Evolutionary conservation across 2,329 filamentous ascomycete species (phyloP).

Genomic region (Ascochyta koolunga): DNA sequence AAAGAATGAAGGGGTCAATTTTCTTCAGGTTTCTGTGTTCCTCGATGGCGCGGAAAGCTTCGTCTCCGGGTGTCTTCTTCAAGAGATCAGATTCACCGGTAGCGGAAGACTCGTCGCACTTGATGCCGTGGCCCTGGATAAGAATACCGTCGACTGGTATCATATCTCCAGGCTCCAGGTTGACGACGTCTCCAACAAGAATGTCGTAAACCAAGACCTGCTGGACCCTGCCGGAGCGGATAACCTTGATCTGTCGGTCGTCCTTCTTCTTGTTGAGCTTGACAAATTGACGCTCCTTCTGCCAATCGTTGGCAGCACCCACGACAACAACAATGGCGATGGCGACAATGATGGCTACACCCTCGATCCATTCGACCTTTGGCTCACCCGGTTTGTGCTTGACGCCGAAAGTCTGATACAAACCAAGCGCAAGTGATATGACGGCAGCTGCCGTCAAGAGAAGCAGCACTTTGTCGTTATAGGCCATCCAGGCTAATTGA

Average conservation of each 20-base stretch:
- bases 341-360: slow-evolving; percentile 77
- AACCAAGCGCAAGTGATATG: slow-evolving; percentile 75
- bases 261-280: slow-evolving; percentile 83
- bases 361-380: slow-evolving; percentile 80
- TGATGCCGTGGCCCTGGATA: slow-evolving; percentile 68
- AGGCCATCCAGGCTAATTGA: slow-evolving; percentile 78
- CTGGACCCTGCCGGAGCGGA: slow-evolving; percentile 73
- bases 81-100: slow-evolving; percentile 76
- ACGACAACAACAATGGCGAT: slow-evolving; percentile 78
- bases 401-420: slow-evolving; percentile 72
- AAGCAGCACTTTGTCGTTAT: slow-evolving; percentile 77
- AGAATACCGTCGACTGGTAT: slow-evolving; percentile 74
- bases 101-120: slow-evolving; percentile 75
- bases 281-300: slow-evolving; percentile 81
- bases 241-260: slow-evolving; percentile 73
- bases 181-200: slow-evolving; percentile 74
- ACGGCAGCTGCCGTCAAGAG: slow-evolving; percentile 63
- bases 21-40: slow-evolving; percentile 68
- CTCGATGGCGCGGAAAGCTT: slow-evolving; percentile 70
- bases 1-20: slow-evolving; percentile 84
- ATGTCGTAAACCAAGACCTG: slow-evolving; percentile 71
- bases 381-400: slow-evolving; percentile 58
- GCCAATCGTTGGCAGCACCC: slow-evolving; percentile 80
- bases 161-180: slow-evolving; percentile 71
- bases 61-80: slow-evolving; percentile 69